Conservation (phyloP, 75 land plant species). For the Azolla pinnata region DNA sequence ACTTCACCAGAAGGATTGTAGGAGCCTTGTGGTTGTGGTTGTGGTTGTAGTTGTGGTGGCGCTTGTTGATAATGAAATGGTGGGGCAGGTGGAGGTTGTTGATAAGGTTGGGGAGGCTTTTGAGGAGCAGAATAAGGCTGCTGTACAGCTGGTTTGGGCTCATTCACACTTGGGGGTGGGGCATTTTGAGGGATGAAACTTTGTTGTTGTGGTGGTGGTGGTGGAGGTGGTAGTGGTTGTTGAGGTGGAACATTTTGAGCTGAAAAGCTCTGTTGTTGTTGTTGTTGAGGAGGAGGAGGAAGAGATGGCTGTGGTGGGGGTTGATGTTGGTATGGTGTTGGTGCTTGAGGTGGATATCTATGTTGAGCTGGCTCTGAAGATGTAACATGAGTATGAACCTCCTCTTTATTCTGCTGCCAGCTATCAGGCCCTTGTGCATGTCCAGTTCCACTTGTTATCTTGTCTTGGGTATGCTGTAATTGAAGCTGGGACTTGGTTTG, state of each 20-base stretch:
- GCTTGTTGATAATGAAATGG: constrained; percentile 22
- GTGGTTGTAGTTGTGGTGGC: constrained; percentile 24
- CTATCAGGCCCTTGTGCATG: not conserved
- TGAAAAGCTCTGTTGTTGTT: too few relatives aligned
- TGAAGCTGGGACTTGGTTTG: constrained; percentile 43
- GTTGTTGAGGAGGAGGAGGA: constrained; percentile 3
- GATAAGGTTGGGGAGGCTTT: constrained; percentile 20
- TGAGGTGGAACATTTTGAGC: too few relatives aligned
- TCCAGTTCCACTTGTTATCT: not conserved
- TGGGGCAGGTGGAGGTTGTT: constrained; percentile 17
- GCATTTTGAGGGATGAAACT: not conserved
- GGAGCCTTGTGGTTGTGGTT: constrained; percentile 23
- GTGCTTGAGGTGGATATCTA: not conserved
- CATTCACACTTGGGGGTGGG: not conserved
- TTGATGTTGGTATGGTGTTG: not conserved
- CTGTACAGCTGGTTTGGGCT: constrained; percentile 20
- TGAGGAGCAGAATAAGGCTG: constrained; percentile 4
- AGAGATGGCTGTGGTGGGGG: not conserved
- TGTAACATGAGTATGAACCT: constrained; percentile 3
- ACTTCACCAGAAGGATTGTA: not conserved
- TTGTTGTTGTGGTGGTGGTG: constrained; percentile 6
- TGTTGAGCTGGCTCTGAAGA: constrained; percentile 1
- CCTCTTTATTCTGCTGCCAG: constrained; percentile 8
- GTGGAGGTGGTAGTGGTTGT: constrained; percentile 4
- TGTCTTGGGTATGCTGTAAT: constrained; percentile 27